These are phyloP conservation scores for Gonium pectorale DNA, from an alignment of 139 green algal species.

Conservation along the genomic window DNA sequence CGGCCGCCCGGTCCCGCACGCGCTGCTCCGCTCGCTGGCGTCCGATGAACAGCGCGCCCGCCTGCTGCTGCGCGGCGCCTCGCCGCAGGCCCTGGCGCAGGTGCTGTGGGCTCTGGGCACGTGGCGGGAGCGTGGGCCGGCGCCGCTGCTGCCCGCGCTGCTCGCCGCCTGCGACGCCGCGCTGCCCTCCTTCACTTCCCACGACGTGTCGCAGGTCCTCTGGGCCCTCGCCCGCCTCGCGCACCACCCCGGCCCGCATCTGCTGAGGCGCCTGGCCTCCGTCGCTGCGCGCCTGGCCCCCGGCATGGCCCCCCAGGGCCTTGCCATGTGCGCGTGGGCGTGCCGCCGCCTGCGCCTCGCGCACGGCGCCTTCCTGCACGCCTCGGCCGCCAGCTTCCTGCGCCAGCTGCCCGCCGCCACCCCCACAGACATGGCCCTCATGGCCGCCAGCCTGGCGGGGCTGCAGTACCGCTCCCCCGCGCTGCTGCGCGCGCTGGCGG, in stretches of 20 bases:
- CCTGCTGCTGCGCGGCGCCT: not conserved
- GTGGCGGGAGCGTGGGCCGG: not conserved
- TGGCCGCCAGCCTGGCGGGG: not conserved
- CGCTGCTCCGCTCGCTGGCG: not conserved
- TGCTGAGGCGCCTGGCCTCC: not conserved
- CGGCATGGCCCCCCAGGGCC: not conserved
- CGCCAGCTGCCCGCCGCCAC: not conserved
- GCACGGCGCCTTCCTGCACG: not conserved
- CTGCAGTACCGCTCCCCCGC: not conserved
- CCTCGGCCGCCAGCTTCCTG: not conserved
- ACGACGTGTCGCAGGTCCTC: slow-evolving; percentile 41
- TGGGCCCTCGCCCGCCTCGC: slow-evolving; percentile 39
- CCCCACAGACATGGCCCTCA: not conserved
- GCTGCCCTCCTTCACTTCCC: slow-evolving; percentile 29
- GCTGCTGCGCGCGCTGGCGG: slow-evolving; percentile 11
- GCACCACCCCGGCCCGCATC: not conserved
- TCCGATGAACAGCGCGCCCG: not conserved
- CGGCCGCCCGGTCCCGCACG: not conserved
- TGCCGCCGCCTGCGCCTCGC: not conserved
- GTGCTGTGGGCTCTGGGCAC: slow-evolving; percentile 33
- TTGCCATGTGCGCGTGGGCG: slow-evolving; percentile 21
- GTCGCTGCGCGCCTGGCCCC: not conserved
- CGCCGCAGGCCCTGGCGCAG: slow-evolving; percentile 12
- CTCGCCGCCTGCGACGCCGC: not conserved
- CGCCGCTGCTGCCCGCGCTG: not conserved